A percentile compares a stretch with the other conserved stretches of the same genome.
Evolutionary conservation across 2,329 filamentous ascomycete species (phyloP).

Genomic region (Pseudogymnoascus destructans): DNA sequence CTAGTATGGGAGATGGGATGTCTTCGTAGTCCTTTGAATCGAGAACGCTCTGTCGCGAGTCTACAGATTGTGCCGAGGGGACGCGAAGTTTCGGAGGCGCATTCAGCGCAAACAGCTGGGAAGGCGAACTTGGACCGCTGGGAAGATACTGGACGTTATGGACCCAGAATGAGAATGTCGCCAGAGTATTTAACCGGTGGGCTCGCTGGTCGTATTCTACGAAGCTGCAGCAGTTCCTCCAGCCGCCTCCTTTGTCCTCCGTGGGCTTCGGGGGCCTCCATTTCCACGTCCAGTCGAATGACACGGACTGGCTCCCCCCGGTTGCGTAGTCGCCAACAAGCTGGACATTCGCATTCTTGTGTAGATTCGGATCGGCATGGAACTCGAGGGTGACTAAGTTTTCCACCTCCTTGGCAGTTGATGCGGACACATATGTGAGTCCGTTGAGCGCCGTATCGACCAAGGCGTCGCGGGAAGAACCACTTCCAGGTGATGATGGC

Average conservation of each 20-base stretch:
- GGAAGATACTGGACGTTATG: conserved; percentile 27
- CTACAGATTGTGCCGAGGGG: conserved; percentile 75
- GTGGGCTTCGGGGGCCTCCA: conserved; percentile 77
- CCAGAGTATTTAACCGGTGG: conserved; percentile 76
- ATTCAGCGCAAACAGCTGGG: conserved; percentile 46
- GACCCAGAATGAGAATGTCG: conserved; percentile 92
- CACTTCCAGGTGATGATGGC: conserved; percentile 30
- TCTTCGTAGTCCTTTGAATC: conserved; percentile 46
- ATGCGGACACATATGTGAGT: conserved; percentile 83
- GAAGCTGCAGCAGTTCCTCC: conserved; percentile 94
- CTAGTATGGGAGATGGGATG: conserved; percentile 18
- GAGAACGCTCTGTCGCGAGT: conserved; percentile 64
- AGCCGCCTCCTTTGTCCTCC: conserved; percentile 80
- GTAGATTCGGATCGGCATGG: conserved; percentile 89
- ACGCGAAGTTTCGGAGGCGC: conserved; percentile 67
- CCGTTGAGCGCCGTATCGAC: conserved; percentile 72
- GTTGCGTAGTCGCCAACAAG: conserved; percentile 88
- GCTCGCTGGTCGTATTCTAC: conserved; percentile 93
- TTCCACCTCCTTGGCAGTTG: conserved; percentile 75
- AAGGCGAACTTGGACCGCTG: conserved; percentile 52
- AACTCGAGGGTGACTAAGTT: conserved; percentile 92
- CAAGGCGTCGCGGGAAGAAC: conserved; percentile 30
- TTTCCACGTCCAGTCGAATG: conserved; percentile 93
- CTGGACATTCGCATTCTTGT: conserved; percentile 93
- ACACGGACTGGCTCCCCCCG: conserved; percentile 65